Base-by-base conservation (phyloP, 2,329 filamentous ascomycete species). In the Aureobasidium leucospermi region DNA sequence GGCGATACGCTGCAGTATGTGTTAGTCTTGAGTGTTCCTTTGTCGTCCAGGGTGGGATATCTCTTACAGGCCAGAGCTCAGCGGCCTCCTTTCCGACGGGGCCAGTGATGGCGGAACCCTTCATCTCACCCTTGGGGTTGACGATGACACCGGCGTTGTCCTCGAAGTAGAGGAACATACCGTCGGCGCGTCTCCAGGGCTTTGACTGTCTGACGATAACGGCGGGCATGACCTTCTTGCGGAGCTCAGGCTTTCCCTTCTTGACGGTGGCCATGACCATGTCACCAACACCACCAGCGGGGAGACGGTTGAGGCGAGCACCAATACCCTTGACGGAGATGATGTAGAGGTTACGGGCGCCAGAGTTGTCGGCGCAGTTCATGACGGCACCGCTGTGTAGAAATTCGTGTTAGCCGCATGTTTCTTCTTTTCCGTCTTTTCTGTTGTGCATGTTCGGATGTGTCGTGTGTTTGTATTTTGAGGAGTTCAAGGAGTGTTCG, bases 51-150 rank as follows among this genome's bases (percentile, higher is more conserved):
- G 36, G 48, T 32, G 15, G 15, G 6, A 2, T 9, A 6, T 4
- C 64, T 85, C 88, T 81, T 84, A 93, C 90, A 77, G 94, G 94
- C 94, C 94, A 99, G 74, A 99, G 85, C 84, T 99, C 94, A 78
- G 94, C 94, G 77, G 94, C 94, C 84, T 99, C 94, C 88, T 99
- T 99, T 79, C 93, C 94, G 76, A 99, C 93, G 72, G 94, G 94
- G 71, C 94, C 94, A 72, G 94, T 99, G 78, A 99, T 99, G 78
- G 94, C 94, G 68, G 91, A 96, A 76, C 94, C 94, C 89, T 99
- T 99, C 94, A 99, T 99, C 84, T 99, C 94, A 82, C 94, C 94
- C 89, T 99, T 99, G 80, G 93, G 91, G 85, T 99, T 99, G 85
- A 99, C 94, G 75, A 99, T 99, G 74, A 99, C 94, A 87, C 94